A percentile compares a stretch with the other conserved stretches of the same genome.
These are phyloP conservation scores for Neurospora sp. DNA, from an alignment of 495 filamentous ascomycete species.

Conservation along the genomic window DNA sequence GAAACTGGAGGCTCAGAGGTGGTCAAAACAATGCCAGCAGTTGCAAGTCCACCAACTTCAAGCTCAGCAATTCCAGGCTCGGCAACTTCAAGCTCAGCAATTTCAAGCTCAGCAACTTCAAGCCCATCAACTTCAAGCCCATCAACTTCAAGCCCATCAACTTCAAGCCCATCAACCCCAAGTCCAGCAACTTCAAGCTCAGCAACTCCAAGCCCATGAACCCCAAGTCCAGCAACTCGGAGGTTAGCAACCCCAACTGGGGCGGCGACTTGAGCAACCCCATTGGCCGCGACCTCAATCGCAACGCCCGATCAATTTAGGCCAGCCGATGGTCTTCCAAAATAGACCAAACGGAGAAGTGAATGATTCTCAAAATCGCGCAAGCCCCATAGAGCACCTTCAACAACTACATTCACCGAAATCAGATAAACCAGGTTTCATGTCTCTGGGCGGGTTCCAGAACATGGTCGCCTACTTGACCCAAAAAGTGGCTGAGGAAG, in stretches of 20 bases:
- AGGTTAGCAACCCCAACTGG: neutral
- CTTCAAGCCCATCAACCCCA: neutral
- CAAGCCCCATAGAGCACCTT: neutral
- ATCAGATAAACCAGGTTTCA: neutral
- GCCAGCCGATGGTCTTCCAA: neutral
- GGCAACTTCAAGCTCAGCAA: no score
- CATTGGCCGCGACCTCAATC: neutral
- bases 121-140: neutral
- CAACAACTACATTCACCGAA: neutral
- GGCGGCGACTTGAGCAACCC: neutral
- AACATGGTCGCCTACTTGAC: neutral
- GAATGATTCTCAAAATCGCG: neutral
- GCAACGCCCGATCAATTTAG: neutral
- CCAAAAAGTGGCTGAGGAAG: neutral
- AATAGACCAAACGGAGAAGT: neutral
- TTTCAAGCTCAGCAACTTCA: neutral
- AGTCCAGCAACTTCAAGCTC: neutral
- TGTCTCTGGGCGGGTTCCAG: neutral
- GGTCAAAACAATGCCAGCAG: neutral
- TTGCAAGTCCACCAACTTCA: neutral
- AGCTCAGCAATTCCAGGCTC: no score
- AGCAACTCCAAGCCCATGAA: neutral
- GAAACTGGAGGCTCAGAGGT: neutral
- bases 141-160: neutral
- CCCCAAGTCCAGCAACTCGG: neutral